These are phyloP conservation scores for Agrocybe chaxingu DNA, from an alignment of 768 basidiomycete species.

Conservation along the genomic window DNA sequence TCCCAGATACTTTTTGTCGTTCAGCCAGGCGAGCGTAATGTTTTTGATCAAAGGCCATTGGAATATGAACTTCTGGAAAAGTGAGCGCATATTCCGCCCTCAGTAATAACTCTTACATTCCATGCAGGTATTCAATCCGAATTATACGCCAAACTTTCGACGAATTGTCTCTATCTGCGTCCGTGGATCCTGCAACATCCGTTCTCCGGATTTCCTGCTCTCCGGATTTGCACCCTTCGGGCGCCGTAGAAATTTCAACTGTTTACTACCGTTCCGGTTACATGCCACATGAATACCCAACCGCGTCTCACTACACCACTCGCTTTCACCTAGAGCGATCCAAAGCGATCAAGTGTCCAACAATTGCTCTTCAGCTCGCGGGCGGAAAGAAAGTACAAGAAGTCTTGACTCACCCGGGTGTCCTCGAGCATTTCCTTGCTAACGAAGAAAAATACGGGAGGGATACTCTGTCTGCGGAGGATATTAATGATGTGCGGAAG, in stretches of 20 bases:
- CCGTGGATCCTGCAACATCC: conserved; percentile 44
- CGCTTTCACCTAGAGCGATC: conserved; percentile 80
- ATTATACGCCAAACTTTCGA: conserved; percentile 75
- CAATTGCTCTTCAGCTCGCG: conserved; percentile 88
- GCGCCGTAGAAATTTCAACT: conserved; percentile 68
- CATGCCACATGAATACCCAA: conserved; percentile 75
- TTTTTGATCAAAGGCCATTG: conserved; percentile 89
- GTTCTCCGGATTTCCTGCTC: conserved; percentile 39
- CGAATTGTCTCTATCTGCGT: conserved; percentile 58
- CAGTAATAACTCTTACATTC: not conserved
- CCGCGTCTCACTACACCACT: conserved; percentile 59
- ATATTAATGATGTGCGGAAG: conserved; percentile 53
- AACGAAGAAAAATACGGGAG: conserved; percentile 33
- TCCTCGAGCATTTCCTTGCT: conserved; percentile 71
- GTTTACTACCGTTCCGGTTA: conserved; percentile 94
- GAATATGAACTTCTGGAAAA: conserved; percentile 83
- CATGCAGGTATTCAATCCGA: conserved; percentile 65
- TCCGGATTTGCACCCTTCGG: conserved; percentile 26
- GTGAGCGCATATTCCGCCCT: conserved; percentile 36
- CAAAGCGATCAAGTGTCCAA: conserved; percentile 89
- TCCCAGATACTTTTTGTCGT: conserved; percentile 81
- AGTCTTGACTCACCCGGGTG: conserved; percentile 67
- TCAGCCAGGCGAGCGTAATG: conserved; percentile 84
- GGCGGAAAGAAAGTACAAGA: conserved; percentile 97
- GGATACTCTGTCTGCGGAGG: conserved; percentile 28